phyloP scores from a whole-genome alignment of 2,329 filamentous ascomycete species.

The Penicillium sclerotiorum region DNA sequence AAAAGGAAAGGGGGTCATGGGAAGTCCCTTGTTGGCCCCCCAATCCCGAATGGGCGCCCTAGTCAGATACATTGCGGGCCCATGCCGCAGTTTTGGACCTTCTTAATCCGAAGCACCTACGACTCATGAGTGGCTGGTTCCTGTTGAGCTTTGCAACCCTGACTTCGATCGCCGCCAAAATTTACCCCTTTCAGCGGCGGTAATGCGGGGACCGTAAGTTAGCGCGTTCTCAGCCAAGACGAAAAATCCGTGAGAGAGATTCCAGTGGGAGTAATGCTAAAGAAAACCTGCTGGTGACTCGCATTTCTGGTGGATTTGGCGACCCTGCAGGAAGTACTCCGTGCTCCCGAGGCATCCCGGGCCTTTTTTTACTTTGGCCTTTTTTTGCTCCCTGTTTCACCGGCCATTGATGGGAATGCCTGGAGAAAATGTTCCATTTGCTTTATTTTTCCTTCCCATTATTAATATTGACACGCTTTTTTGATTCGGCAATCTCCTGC shows the following conservation, averaged over 20 bases:
- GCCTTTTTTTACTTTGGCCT: neutral
- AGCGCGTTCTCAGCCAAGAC: conserved; percentile 7
- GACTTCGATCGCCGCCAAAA: conserved; percentile 18
- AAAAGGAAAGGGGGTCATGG: conserved; percentile 1
- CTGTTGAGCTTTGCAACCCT: conserved; percentile 20
- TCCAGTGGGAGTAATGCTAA: conserved; percentile 7
- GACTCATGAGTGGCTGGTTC: conserved; percentile 17
- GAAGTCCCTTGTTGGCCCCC: too few relatives aligned
- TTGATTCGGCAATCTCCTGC: neutral
- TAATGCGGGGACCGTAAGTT: conserved; percentile 19
- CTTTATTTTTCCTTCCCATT: neutral
- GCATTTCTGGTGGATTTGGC: too few relatives aligned
- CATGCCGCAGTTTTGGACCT: neutral
- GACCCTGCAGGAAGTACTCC: conserved; percentile 5
- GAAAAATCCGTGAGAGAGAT: conserved; percentile 8
- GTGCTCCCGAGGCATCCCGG: neutral
- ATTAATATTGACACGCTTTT: neutral
- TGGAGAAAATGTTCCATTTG: neutral
- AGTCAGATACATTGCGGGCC: conserved; percentile 2
- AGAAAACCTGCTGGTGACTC: too few relatives aligned
- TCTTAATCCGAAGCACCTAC: neutral
- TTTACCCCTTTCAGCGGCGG: conserved; percentile 4
- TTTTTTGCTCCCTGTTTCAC: conserved; percentile 8
- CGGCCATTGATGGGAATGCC: conserved; percentile 15
- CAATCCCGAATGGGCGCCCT: neutral